Evolutionary conservation across 306 rosid species (phyloP).

Genomic region (Gastrolobium villosum): DNA sequence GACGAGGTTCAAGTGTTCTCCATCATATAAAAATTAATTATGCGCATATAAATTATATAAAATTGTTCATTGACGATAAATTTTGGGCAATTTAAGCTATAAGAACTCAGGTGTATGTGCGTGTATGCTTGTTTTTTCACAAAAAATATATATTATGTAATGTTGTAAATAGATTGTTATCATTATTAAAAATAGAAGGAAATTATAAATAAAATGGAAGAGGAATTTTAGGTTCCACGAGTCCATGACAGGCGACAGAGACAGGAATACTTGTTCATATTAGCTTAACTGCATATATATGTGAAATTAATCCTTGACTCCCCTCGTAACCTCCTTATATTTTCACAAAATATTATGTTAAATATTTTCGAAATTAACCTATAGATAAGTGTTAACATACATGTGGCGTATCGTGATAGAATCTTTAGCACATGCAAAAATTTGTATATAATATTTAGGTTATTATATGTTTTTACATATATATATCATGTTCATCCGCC

Average conservation of each 20-base stretch:
- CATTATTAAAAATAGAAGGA: background rate
- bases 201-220: background rate
- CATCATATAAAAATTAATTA: too few relatives aligned
- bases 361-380: background rate
- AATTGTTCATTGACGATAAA: too few relatives aligned
- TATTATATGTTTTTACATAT: background rate
- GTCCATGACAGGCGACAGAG: background rate
- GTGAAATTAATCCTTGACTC: slow-evolving; percentile 1
- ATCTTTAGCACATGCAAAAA: background rate
- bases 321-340: background rate
- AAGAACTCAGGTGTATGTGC: too few relatives aligned
- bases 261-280: slow-evolving; percentile 20
- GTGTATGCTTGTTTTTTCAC: too few relatives aligned
- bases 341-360: background rate
- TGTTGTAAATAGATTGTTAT: too few relatives aligned
- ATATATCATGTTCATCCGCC: too few relatives aligned
- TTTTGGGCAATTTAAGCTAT: too few relatives aligned
- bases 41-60: too few relatives aligned
- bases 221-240: background rate
- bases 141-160: too few relatives aligned
- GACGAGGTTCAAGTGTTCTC: too few relatives aligned
- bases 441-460: background rate
- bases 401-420: background rate
- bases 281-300: background rate
- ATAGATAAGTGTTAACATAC: background rate